Percentiles rank a stretch among this genome's conserved stretches.
phyloP scores from a whole-genome alignment of 306 rosid species.

The Acacia acuminata region DNA sequence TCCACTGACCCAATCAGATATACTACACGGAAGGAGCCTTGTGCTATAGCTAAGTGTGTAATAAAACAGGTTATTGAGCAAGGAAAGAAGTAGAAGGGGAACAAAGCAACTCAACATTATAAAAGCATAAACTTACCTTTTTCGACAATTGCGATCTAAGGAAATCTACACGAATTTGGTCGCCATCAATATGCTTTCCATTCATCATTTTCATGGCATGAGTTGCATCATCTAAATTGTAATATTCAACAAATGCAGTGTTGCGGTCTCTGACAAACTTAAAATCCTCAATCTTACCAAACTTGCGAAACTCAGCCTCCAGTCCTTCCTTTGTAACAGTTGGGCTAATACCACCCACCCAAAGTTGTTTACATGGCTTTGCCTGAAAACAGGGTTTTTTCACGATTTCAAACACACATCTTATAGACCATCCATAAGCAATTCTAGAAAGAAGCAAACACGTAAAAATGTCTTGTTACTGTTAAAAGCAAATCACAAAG shows the following conservation, averaged over 20 bases:
- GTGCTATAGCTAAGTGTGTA: background rate
- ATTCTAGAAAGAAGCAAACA: background rate
- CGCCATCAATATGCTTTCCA: constrained; percentile 84
- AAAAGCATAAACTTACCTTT: constrained; percentile 55
- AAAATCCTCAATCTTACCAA: constrained; percentile 86
- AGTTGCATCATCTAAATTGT: constrained; percentile 80
- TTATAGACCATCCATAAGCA: background rate
- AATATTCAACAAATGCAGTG: constrained; percentile 89
- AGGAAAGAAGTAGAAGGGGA: constrained; percentile 3
- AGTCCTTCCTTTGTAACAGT: constrained; percentile 78
- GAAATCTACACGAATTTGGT: constrained; percentile 90
- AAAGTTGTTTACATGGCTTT: constrained; percentile 78
- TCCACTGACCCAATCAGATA: background rate
- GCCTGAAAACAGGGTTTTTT: constrained; percentile 60
- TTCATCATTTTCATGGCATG: constrained; percentile 92
- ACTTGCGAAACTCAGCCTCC: constrained; percentile 78
- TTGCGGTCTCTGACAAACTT: constrained; percentile 81
- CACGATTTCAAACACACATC: constrained; percentile 27
- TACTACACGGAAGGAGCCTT: background rate
- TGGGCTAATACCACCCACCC: constrained; percentile 97
- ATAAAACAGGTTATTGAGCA: constrained; percentile 13
- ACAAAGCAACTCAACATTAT: constrained; percentile 17
- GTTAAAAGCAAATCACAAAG: background rate
- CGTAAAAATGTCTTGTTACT: background rate
- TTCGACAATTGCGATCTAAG: constrained; percentile 76